phyloP scores from a whole-genome alignment of 768 basidiomycete genomes.

The Boletales sp. region DNA sequence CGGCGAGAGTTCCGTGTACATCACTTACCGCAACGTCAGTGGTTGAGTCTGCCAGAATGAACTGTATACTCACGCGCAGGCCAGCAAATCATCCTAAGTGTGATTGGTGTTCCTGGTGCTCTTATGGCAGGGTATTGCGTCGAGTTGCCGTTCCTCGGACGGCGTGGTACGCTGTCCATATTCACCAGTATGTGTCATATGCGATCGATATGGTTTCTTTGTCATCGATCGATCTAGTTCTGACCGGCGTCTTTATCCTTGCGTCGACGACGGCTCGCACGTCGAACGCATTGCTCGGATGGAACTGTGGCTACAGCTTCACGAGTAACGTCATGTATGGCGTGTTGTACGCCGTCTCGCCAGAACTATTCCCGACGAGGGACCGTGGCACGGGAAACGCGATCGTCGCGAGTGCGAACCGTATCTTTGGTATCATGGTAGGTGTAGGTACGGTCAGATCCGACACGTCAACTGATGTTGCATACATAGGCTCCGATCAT shows the following conservation, averaged over 20 bases:
- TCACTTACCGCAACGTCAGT: constrained; percentile 68
- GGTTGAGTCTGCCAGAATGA: not conserved
- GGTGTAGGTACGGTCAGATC: constrained; percentile 9
- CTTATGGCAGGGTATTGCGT: constrained; percentile 52
- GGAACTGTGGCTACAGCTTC: constrained; percentile 59
- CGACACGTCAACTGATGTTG: not conserved
- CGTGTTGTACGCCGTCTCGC: constrained; percentile 40
- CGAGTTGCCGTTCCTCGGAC: constrained; percentile 47
- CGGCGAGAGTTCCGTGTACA: constrained; percentile 65
- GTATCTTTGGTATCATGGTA: constrained; percentile 59
- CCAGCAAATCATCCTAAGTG: constrained; percentile 54
- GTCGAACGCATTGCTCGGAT: constrained; percentile 49
- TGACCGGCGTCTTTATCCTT: constrained; percentile 58
- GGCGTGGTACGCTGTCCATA: constrained; percentile 50
- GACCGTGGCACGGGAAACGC: constrained; percentile 56
- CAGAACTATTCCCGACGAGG: constrained; percentile 53
- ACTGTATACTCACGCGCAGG: constrained; percentile 4
- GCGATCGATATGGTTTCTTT: not conserved
- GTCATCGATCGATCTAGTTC: constrained; percentile 21
- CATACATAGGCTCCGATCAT: constrained; percentile 45
- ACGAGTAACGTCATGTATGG: constrained; percentile 57
- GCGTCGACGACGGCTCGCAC: constrained; percentile 53
- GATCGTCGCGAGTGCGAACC: constrained; percentile 48
- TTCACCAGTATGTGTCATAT: constrained; percentile 39
- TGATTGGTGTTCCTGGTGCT: constrained; percentile 56